A percentile compares a stretch with the other conserved stretches of the same genome.
These are phyloP conservation scores for Cyclostephanos invisitatus DNA, from an alignment of 108 stramenopile genomes.

Conservation along the genomic window DNA sequence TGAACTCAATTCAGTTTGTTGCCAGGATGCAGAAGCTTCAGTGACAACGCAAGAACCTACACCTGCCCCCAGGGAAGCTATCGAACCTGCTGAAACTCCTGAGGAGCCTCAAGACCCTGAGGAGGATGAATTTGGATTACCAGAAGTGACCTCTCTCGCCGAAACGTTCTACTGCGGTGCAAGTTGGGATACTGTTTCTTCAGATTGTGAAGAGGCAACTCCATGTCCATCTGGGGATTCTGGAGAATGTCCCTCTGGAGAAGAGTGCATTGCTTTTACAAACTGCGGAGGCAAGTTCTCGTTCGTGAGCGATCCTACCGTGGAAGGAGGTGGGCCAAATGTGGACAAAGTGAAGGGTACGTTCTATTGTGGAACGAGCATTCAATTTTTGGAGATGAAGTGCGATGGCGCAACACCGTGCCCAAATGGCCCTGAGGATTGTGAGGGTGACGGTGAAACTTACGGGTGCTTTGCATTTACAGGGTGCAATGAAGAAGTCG, in stretches of 20 bases:
- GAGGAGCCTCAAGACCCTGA: slow-evolving; percentile 12
- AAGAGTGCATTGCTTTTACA: slow-evolving; percentile 44
- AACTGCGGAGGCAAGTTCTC: slow-evolving; percentile 47
- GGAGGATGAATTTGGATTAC: slow-evolving; percentile 41
- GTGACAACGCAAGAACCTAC: neutral
- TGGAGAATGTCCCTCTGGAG: slow-evolving; percentile 24
- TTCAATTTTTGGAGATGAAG: slow-evolving; percentile 50
- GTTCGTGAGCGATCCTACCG: slow-evolving; percentile 38
- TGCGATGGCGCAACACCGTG: slow-evolving; percentile 50
- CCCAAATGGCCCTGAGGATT: slow-evolving; percentile 47
- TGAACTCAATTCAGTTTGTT: slow-evolving; percentile 33
- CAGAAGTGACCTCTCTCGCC: slow-evolving; percentile 26
- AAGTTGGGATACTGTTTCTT: slow-evolving; percentile 32
- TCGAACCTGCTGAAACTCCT: slow-evolving; percentile 9
- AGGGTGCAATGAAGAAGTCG: slow-evolving; percentile 37
- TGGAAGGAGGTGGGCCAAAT: slow-evolving; percentile 49
- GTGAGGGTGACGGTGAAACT: slow-evolving; percentile 17
- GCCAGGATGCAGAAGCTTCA: slow-evolving; percentile 9
- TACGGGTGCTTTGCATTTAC: slow-evolving; percentile 50
- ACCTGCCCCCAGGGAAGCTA: neutral
- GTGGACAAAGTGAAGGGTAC: slow-evolving; percentile 39
- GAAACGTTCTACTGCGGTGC: slow-evolving; percentile 45
- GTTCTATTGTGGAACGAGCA: slow-evolving; percentile 44
- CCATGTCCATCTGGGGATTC: slow-evolving; percentile 40
- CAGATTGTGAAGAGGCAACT: slow-evolving; percentile 31